Evolutionary conservation across 2,329 filamentous ascomycete species (phyloP).

Genomic region (Arthroderma sp.): DNA sequence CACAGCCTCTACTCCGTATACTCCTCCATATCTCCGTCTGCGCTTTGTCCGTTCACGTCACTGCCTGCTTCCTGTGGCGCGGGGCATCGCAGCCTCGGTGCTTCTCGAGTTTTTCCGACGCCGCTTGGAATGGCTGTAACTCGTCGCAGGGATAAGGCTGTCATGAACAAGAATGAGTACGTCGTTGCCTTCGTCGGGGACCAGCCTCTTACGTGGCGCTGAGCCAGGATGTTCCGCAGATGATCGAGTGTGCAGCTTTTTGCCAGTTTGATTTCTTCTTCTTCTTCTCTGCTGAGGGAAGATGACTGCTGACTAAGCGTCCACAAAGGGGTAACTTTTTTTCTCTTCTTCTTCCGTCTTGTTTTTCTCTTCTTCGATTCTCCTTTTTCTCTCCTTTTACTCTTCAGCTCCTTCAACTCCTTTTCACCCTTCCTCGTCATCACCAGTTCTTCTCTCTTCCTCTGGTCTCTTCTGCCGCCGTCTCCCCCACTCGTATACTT

Average conservation of each 20-base stretch:
- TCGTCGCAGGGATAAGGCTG: too few species aligned
- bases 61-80: constrained; percentile 1
- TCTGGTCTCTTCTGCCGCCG: not conserved
- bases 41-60: not conserved
- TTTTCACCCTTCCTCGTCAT: constrained; percentile 10
- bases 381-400: constrained; percentile 9
- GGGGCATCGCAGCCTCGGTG: not conserved
- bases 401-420: constrained; percentile 5
- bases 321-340: not conserved
- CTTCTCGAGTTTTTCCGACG: not conserved
- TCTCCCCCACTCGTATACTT: not conserved
- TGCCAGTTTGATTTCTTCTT: too few species aligned
- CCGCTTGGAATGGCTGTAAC: not conserved
- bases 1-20: not conserved
- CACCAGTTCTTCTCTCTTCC: constrained; percentile 11
- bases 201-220: too few species aligned
- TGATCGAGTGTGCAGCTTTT: too few species aligned
- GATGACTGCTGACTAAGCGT: not conserved
- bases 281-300: not conserved
- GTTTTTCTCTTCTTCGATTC: constrained; percentile 10
- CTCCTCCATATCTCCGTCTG: not conserved
- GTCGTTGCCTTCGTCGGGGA: too few species aligned
- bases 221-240: too few species aligned
- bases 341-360: constrained; percentile 5
- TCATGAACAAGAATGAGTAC: too few species aligned